Evolutionary conservation across 257 asterid species (phyloP).

Genomic region (Nemophila menziesii): DNA sequence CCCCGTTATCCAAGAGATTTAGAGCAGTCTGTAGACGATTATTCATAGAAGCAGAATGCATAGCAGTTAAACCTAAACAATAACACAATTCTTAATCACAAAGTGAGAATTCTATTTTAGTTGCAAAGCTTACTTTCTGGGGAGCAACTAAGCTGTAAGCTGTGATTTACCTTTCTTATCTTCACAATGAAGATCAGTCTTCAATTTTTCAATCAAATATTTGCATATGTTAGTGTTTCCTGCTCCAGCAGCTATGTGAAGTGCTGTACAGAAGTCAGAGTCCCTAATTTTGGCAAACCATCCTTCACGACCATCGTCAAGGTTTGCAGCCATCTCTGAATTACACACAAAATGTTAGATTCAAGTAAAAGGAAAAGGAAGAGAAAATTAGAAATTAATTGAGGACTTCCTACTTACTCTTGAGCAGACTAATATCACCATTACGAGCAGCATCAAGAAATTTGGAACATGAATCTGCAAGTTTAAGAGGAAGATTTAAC

Average conservation of each 20-base stretch:
- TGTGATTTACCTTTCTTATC: background rate
- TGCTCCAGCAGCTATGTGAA: constrained; percentile 16
- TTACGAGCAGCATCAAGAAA: constrained; percentile 4
- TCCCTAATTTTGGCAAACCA: no score
- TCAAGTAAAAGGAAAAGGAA: background rate
- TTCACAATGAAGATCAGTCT: no score
- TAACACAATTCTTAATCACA: no score
- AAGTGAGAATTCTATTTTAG: no score
- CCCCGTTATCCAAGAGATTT: no score
- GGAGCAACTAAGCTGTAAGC: no score
- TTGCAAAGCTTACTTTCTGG: no score
- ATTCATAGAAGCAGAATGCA: constrained; percentile 9
- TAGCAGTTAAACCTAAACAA: constrained; percentile 25
- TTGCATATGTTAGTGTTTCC: constrained; percentile 13
- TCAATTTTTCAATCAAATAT: constrained; percentile 6
- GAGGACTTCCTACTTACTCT: constrained; percentile 5
- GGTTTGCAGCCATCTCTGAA: no score
- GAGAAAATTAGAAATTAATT: background rate
- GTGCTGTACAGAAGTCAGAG: no score
- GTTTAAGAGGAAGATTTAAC: no score
- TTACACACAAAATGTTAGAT: no score
- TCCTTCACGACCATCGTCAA: no score
- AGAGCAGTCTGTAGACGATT: constrained; percentile 3
- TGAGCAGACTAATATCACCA: constrained; percentile 4
- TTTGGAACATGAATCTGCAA: background rate